These are phyloP conservation scores for Polymyxa betae DNA, from an alignment of 208 protist species.

Conservation along the genomic window DNA sequence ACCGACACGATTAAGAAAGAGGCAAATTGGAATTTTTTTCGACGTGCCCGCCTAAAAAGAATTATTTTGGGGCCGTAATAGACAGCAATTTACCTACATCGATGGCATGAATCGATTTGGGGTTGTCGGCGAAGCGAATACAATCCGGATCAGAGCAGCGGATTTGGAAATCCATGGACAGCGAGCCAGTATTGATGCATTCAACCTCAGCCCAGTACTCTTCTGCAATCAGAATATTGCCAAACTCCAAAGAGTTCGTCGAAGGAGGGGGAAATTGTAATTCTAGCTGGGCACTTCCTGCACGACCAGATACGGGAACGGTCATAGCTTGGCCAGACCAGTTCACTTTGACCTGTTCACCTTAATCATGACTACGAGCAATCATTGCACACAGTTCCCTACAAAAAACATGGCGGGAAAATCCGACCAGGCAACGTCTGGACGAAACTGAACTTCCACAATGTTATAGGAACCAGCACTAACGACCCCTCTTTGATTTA, in stretches of 20 bases:
- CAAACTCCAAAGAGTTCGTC: not conserved
- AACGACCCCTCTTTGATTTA: not conserved
- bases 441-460: conserved; percentile 46
- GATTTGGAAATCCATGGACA: conserved; percentile 11
- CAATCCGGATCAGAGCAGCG: not conserved
- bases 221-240: not conserved
- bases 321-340: not conserved
- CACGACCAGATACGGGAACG: not conserved
- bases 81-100: not conserved
- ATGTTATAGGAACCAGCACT: not conserved
- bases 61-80: not conserved
- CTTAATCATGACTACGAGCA: not conserved
- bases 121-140: not conserved
- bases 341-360: not conserved
- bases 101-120: not conserved
- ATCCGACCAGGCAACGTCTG: not conserved
- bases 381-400: not conserved
- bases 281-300: not conserved
- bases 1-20: not conserved
- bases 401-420: not conserved
- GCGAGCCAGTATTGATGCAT: conserved; percentile 39
- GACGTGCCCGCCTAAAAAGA: not conserved
- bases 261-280: not conserved
- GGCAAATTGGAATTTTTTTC: not conserved
- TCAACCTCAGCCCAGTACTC: not conserved